Percentiles rank a stretch among this genome's conserved stretches.
Evolutionary conservation across 768 basidiomycete species (phyloP).

Genomic region (Termitomyces heimii): DNA sequence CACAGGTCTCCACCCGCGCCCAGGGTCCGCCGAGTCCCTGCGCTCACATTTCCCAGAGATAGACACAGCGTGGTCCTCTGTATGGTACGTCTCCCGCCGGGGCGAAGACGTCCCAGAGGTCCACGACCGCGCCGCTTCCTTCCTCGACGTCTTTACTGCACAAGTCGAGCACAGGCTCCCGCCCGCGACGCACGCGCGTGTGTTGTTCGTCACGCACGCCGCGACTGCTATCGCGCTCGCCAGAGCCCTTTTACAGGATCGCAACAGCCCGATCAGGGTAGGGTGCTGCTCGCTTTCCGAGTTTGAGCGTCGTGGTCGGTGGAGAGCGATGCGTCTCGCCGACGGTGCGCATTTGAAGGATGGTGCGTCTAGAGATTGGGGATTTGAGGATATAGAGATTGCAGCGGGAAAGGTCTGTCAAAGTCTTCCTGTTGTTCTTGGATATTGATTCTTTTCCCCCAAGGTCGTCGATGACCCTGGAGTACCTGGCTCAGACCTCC

Average conservation of each 20-base stretch:
- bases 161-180: conserved; percentile 41
- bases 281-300: conserved; percentile 76
- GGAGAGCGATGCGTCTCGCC: conserved; percentile 43
- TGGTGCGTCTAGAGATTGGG: conserved; percentile 68
- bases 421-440: neutral
- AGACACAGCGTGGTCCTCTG: conserved; percentile 55
- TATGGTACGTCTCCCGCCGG: conserved; percentile 66
- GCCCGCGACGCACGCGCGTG: conserved; percentile 35
- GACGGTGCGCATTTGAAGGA: conserved; percentile 55
- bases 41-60: conserved; percentile 51
- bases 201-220: conserved; percentile 70
- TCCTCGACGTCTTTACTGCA: conserved; percentile 45
- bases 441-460: neutral
- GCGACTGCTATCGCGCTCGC: conserved; percentile 68
- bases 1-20: conserved; percentile 74
- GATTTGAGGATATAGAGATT: conserved; percentile 67
- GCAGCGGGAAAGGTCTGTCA: conserved; percentile 49
- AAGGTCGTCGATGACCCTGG: conserved; percentile 72
- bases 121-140: conserved; percentile 52
- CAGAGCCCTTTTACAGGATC: conserved; percentile 50
- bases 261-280: conserved; percentile 50
- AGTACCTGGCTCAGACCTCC: conserved; percentile 57
- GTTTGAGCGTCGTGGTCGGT: conserved; percentile 39
- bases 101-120: conserved; percentile 64
- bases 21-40: conserved; percentile 50